These are phyloP conservation scores for Nannizzia gypsea DNA, from an alignment of 2,329 filamentous ascomycete genomes.

Conservation along the genomic window DNA sequence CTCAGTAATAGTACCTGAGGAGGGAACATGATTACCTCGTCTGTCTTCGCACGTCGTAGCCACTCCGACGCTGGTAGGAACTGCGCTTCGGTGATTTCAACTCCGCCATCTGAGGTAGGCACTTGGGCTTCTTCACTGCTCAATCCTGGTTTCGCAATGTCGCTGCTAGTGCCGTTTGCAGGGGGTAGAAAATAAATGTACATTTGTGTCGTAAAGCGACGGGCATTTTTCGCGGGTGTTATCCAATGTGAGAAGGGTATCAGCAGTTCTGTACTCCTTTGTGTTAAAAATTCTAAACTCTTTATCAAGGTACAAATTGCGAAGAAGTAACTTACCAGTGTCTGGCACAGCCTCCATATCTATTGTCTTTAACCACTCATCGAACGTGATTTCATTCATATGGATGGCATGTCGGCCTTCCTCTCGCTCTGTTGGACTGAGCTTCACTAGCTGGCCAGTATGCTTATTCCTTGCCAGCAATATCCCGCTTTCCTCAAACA, in stretches of 20 bases:
- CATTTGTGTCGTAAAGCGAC: slow-evolving; percentile 90
- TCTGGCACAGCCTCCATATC: slow-evolving; percentile 40
- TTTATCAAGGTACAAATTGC: slow-evolving; percentile 1
- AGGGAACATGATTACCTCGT: slow-evolving; percentile 73
- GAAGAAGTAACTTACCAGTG: slow-evolving; percentile 36
- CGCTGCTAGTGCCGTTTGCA: slow-evolving; percentile 22
- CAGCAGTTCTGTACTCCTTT: slow-evolving; percentile 33
- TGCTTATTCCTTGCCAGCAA: slow-evolving; percentile 49
- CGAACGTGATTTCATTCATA: slow-evolving; percentile 51
- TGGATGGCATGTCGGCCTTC: slow-evolving; percentile 59
- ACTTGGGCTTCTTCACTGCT: slow-evolving; percentile 49
- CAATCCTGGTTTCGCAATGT: slow-evolving; percentile 23
- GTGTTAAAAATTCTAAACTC: neutral
- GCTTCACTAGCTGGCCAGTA: slow-evolving; percentile 44
- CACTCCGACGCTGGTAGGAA: slow-evolving; percentile 63
- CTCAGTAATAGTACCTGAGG: slow-evolving; percentile 61
- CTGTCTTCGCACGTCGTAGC: slow-evolving; percentile 50
- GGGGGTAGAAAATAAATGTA: slow-evolving; percentile 81
- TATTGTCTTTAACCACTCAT: slow-evolving; percentile 46
- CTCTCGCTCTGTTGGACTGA: slow-evolving; percentile 51
- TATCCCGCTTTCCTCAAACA: slow-evolving; percentile 90
- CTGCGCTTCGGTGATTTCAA: slow-evolving; percentile 61
- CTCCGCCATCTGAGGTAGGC: slow-evolving; percentile 58
- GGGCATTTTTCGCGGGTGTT: slow-evolving; percentile 57
- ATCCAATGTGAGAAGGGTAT: slow-evolving; percentile 87